Percentiles rank a stretch among this genome's conserved stretches.
Evolutionary conservation across 2,329 filamentous ascomycete genomes (phyloP).

Genomic region (Escovopsis sp.): DNA sequence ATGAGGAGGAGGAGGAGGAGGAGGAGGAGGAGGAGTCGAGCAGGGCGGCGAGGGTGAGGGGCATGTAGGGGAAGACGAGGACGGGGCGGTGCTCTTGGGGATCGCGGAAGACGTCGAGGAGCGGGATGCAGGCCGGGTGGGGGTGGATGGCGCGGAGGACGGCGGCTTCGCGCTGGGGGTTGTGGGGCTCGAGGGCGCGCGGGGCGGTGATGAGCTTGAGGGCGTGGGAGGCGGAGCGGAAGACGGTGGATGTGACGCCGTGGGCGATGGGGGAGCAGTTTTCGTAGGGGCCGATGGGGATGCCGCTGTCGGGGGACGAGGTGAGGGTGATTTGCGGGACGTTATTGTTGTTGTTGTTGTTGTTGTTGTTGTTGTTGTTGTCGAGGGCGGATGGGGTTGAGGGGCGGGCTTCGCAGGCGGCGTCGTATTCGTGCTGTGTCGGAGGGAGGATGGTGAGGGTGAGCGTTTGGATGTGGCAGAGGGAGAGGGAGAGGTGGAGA

Average conservation of each 20-base stretch:
- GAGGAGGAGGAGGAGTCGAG: constrained; percentile 29
- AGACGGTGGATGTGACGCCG: constrained; percentile 74
- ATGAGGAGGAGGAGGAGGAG: constrained; percentile 11
- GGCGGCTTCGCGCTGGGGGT: constrained; percentile 63
- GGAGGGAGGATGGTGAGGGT: constrained; percentile 7
- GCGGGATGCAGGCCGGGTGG: constrained; percentile 39
- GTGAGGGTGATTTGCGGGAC: neutral
- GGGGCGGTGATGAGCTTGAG: constrained; percentile 76
- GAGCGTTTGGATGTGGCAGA: constrained; percentile 1
- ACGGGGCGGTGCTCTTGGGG: constrained; percentile 52
- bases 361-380: neutral
- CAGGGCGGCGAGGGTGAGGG: constrained; percentile 54
- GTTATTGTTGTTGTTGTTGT: neutral
- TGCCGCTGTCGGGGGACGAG: constrained; percentile 12
- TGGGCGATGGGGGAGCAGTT: constrained; percentile 40
- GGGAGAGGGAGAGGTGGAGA: too few species aligned
- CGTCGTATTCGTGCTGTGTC: constrained; percentile 43
- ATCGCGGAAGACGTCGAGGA: constrained; percentile 62
- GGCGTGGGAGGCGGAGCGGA: constrained; percentile 45
- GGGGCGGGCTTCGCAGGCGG: constrained; percentile 21
- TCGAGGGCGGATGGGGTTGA: constrained; percentile 3
- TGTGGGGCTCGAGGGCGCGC: constrained; percentile 63
- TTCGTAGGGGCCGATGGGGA: constrained; percentile 37
- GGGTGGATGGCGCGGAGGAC: constrained; percentile 46
- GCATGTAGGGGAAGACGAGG: constrained; percentile 74